A percentile compares a stretch with the other conserved stretches of the same genome.
Evolutionary conservation across 768 basidiomycete genomes (phyloP).

Genomic region (Termitomyces sp.): DNA sequence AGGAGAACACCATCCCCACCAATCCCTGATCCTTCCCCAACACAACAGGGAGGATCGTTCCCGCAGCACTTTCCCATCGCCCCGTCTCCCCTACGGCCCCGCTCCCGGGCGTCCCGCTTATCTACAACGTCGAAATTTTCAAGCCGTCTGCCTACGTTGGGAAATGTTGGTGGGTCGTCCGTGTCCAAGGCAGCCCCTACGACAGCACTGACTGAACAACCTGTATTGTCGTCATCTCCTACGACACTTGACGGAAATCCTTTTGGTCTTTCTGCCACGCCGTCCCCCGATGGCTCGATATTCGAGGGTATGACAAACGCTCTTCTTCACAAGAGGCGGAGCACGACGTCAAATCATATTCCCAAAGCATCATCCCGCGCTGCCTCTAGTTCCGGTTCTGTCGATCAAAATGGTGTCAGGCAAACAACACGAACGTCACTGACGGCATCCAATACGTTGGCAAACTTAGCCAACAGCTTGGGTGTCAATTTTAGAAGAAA

Average conservation of each 20-base stretch:
- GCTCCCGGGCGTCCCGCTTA: slow-evolving; percentile 64
- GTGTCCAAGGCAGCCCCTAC: slow-evolving; percentile 59
- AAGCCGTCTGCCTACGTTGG: slow-evolving; percentile 56
- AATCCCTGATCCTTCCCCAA: slow-evolving; percentile 31
- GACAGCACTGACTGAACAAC: slow-evolving; percentile 57
- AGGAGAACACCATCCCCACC: slow-evolving; percentile 27
- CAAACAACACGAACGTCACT: slow-evolving; percentile 23
- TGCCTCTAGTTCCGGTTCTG: slow-evolving; percentile 23
- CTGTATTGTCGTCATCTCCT: slow-evolving; percentile 35
- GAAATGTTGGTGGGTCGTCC: slow-evolving; percentile 36
- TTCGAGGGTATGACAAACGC: slow-evolving; percentile 54
- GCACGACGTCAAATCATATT: slow-evolving; percentile 58
- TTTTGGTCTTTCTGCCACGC: slow-evolving; percentile 35
- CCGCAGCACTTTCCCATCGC: slow-evolving; percentile 30
- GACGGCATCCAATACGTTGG: slow-evolving; percentile 47
- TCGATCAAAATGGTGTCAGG: slow-evolving; percentile 21
- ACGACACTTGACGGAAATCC: slow-evolving; percentile 37
- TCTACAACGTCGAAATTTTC: slow-evolving; percentile 70
- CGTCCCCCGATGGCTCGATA: slow-evolving; percentile 57
- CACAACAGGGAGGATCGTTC: slow-evolving; percentile 25
- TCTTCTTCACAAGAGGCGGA: slow-evolving; percentile 34
- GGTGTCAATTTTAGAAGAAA: slow-evolving; percentile 55
- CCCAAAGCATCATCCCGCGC: slow-evolving; percentile 45
- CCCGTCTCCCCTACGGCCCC: slow-evolving; percentile 63
- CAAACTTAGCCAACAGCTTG: slow-evolving; percentile 59